These are phyloP conservation scores for Peterozyma toletana DNA, from an alignment of 805 yeast species.

Conservation along the genomic window DNA sequence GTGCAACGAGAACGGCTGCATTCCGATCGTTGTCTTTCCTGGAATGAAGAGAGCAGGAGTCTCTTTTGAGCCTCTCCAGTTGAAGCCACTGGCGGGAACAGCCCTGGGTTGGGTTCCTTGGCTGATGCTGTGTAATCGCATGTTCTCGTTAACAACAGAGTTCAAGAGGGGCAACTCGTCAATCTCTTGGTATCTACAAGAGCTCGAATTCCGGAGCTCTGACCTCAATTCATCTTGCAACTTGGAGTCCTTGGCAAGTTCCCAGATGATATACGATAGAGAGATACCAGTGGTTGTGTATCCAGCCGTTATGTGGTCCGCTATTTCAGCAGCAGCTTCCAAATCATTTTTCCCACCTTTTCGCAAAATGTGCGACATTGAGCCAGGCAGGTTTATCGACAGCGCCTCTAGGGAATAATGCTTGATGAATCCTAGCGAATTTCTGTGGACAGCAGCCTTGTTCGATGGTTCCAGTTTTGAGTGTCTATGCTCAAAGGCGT, in stretches of 20 bases:
- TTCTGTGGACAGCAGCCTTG: constrained; percentile 29
- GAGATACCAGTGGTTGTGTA: constrained; percentile 70
- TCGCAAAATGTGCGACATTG: constrained; percentile 18
- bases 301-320: constrained; percentile 71
- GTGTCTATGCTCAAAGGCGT: constrained; percentile 41
- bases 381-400: constrained; percentile 12
- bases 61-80: constrained; percentile 19
- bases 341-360: constrained; percentile 8
- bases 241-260: constrained; percentile 40
- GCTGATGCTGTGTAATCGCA: constrained; percentile 60
- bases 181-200: constrained; percentile 28
- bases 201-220: constrained; percentile 16
- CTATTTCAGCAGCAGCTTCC: constrained; percentile 38
- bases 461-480: constrained; percentile 22
- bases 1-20: constrained; percentile 63
- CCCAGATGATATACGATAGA: constrained; percentile 50
- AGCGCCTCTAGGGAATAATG: not conserved
- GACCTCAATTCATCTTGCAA: constrained; percentile 42
- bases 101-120: constrained; percentile 70
- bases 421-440: constrained; percentile 33
- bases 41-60: constrained; percentile 32
- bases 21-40: constrained; percentile 45
- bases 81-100: constrained; percentile 26
- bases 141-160: constrained; percentile 56
- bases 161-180: constrained; percentile 51